phyloP scores from a whole-genome alignment of 2,329 filamentous ascomycete genomes.

The Acrodontium crateriforme region DNA sequence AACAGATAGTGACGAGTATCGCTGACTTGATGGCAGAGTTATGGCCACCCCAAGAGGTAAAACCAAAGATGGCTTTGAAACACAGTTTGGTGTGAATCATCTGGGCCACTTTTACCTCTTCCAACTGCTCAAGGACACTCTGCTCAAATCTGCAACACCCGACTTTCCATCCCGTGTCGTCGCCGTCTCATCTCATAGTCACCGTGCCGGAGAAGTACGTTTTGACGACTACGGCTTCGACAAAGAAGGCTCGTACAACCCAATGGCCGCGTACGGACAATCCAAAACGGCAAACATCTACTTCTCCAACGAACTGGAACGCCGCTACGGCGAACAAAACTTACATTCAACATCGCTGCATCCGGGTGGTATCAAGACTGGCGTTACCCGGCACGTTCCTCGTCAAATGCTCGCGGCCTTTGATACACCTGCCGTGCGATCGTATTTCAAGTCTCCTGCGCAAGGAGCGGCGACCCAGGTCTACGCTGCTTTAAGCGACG shows the following conservation, averaged over 20 bases:
- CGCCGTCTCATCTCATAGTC: constrained; percentile 30
- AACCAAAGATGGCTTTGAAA: constrained; percentile 36
- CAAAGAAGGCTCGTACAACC: constrained; percentile 18
- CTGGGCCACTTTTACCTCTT: constrained; percentile 42
- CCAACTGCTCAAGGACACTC: constrained; percentile 32
- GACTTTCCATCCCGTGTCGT: constrained; percentile 31
- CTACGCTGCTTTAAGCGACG: constrained; percentile 29
- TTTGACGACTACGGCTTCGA: constrained; percentile 30
- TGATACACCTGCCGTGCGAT: constrained; percentile 9
- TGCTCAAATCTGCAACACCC: constrained; percentile 24
- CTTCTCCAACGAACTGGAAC: constrained; percentile 38
- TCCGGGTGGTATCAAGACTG: constrained; percentile 31
- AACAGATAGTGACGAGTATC: background rate
- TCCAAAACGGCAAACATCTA: constrained; percentile 40
- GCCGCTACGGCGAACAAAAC: constrained; percentile 31
- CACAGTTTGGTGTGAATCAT: constrained; percentile 40
- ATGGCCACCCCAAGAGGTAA: constrained; percentile 26
- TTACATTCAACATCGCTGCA: constrained; percentile 33
- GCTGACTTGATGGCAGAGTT: constrained; percentile 17
- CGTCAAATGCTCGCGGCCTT: constrained; percentile 3
- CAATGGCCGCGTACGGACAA: constrained; percentile 31
- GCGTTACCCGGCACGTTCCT: constrained; percentile 9
- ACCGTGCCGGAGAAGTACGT: constrained; percentile 23
- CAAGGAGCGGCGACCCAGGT: constrained; percentile 39
- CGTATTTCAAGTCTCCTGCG: constrained; percentile 12